Percentiles rank a stretch among this genome's conserved stretches.
phyloP scores from a whole-genome alignment of 2,329 filamentous ascomycete genomes.

The Fusarium pseudonygamai region DNA sequence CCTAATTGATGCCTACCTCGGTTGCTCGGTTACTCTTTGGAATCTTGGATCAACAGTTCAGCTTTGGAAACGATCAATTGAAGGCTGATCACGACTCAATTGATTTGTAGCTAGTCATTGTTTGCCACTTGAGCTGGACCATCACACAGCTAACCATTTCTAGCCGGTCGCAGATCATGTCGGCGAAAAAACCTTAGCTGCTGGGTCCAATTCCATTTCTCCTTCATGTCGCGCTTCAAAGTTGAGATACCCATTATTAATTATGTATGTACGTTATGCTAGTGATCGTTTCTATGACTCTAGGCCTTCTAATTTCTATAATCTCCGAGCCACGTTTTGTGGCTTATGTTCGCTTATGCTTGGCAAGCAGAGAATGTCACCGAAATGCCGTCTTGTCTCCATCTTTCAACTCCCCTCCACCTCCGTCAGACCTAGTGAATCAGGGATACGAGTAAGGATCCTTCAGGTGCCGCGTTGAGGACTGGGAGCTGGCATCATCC shows the following conservation, averaged over 20 bases:
- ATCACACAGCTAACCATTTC: not conserved
- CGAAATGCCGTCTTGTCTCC: not conserved
- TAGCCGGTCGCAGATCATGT: not conserved
- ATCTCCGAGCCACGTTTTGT: not conserved
- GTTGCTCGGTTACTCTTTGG: not conserved
- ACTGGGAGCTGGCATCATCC: slow-evolving; percentile 36
- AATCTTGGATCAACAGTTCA: not conserved
- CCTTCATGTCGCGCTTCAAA: not conserved
- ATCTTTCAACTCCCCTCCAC: not conserved
- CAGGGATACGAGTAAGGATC: slow-evolving; percentile 2
- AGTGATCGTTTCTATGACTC: not conserved
- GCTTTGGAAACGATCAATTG: not conserved
- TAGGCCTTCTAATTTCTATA: not conserved
- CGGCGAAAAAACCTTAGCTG: not conserved
- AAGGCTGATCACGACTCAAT: not conserved
- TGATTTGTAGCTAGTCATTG: not conserved
- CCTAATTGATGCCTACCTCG: not conserved
- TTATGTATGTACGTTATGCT: not conserved
- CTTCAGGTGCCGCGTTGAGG: slow-evolving; percentile 36
- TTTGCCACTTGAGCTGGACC: not conserved
- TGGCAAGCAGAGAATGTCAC: not conserved
- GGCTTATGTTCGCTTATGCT: not conserved
- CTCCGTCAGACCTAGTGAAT: not conserved
- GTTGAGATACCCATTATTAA: not conserved
- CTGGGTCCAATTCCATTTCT: too few species aligned